phyloP scores from a whole-genome alignment of 331 rosid genomes.

The Acacia concinna region DNA sequence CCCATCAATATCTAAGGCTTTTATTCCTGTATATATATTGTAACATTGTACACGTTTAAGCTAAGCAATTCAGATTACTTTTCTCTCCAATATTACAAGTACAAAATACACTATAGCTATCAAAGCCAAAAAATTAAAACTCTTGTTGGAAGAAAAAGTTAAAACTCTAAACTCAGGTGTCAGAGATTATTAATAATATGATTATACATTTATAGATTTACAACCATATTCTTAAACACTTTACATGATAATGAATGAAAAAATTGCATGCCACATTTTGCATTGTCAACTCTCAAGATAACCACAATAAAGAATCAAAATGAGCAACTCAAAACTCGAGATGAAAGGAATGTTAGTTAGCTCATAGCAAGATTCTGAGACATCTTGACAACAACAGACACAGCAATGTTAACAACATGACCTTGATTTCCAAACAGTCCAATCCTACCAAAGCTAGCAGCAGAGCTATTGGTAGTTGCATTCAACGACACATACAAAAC shows the following conservation, averaged over 20 bases:
- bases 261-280: conserved; percentile 54
- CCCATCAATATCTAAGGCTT: too few species aligned
- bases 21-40: too few species aligned
- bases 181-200: not conserved
- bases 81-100: too few species aligned
- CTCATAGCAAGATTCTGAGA: conserved; percentile 42
- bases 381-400: conserved; percentile 60
- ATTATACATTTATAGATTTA: conserved; percentile 32
- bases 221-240: conserved; percentile 37
- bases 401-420: conserved; percentile 76
- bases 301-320: not conserved
- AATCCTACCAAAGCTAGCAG: conserved; percentile 87
- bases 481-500: conserved; percentile 58
- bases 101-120: too few species aligned
- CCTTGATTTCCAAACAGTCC: conserved; percentile 85
- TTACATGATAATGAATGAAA: conserved; percentile 76
- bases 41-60: too few species aligned
- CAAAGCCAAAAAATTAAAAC: conserved; percentile 1
- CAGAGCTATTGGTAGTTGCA: conserved; percentile 54
- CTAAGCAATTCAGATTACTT: too few species aligned
- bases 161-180: not conserved
- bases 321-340: not conserved
- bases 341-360: conserved; percentile 11
- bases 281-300: not conserved
- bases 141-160: too few species aligned